Base-by-base conservation (phyloP, 495 filamentous ascomycete species). In the Neurospora sp. region DNA sequence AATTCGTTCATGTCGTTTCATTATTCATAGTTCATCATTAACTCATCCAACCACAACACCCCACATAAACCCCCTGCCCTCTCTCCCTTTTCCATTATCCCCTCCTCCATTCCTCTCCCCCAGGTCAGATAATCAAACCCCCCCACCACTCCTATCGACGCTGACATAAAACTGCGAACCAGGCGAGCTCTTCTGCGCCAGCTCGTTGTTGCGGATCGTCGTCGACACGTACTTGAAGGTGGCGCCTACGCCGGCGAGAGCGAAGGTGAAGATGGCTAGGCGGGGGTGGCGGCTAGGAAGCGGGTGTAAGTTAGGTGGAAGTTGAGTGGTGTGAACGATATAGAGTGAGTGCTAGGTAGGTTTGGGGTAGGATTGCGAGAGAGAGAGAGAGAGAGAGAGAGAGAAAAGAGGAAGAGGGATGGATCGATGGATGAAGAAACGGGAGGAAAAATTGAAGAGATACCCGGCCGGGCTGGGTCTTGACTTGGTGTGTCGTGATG, bases 121-220 rank as follows among this genome's bases (percentile, higher is more conserved):
- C 1, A 6, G 40, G 14, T 42, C 2, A 16, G 16, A 18, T 3
- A 42, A 7, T 46, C 20, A 85, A 72, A 86, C 79, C 0, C 84
- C 84, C 5, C 84, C 84, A 18, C 84, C 84, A 72, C 84, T 86
- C 39, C 84, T 80, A n/a, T 86, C 84, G 68, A 85, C 83, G 72
- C 79, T 83, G 39, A 86, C 84, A 72, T 85, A 83, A 40, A 81
- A 73, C 39, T 78, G 80, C 31, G 74, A 71, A 20, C 72, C 72
- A 70, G 73, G 44, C 40, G 80, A 75, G 71, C 74, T 78, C 79
- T 79, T 80, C 70, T 84, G 83, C 39, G 78, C 77, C 9, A 70
- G 70, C 76, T 85, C 83, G 79, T 85, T 85, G 46, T 81, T 77
- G 27, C 73, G 73, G 42, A 83, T 69, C 6, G 74, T 76, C n/a